phyloP scores from a whole-genome alignment of 495 filamentous ascomycete genomes.

The Xylaria castorea region DNA sequence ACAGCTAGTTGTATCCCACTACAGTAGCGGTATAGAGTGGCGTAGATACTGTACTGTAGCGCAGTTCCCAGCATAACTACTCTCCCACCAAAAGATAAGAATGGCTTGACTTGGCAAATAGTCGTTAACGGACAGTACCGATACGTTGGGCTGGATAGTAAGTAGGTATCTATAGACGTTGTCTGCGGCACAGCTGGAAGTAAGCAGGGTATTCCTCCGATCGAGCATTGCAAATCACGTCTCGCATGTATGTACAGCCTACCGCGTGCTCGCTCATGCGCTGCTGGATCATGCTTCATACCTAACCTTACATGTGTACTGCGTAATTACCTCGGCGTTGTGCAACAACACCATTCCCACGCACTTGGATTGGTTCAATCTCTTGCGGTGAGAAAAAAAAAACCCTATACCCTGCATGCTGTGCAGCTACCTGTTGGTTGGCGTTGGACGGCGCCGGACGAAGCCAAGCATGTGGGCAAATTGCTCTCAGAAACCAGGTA shows the following conservation, averaged over 20 bases:
- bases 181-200: constrained; percentile 5
- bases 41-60: neutral
- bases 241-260: neutral
- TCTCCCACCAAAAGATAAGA: neutral
- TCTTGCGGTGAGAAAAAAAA: constrained; percentile 21
- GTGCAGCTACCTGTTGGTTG: constrained; percentile 18
- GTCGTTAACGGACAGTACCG: neutral
- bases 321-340: neutral
- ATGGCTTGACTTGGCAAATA: neutral
- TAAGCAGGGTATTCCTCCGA: neutral
- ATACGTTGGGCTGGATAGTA: neutral
- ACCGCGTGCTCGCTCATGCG: neutral
- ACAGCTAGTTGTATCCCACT: neutral
- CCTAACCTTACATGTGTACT: neutral
- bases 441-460: constrained; percentile 12
- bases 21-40: neutral
- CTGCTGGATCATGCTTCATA: neutral
- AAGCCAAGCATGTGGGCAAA: constrained; percentile 10
- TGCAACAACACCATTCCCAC: constrained; percentile 9
- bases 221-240: constrained; percentile 12
- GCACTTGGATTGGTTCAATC: constrained; percentile 6
- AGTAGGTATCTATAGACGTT: neutral
- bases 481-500: constrained; percentile 5
- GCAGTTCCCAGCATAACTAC: neutral
- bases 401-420: constrained; percentile 14